A percentile compares a stretch with the other conserved stretches of the same genome.
Conservation (phyloP, 2,329 filamentous ascomycete genomes). For the Metarhizium sp. region DNA sequence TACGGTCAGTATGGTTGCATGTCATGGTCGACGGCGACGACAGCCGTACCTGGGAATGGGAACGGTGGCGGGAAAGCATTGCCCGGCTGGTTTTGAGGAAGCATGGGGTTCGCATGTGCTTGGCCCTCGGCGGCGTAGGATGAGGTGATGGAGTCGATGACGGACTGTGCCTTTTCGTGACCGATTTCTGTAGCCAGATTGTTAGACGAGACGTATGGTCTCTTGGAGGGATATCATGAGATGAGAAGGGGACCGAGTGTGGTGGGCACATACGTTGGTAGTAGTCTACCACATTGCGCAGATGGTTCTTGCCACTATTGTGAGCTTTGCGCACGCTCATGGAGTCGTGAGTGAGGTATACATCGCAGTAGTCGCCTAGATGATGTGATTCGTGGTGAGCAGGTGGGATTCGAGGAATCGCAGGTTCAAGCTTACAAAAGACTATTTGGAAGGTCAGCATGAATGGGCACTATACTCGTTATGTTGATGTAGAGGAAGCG, state of each 20-base stretch:
- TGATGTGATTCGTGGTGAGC: conserved; percentile 7
- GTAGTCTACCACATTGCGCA: conserved; percentile 96
- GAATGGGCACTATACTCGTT: conserved; percentile 3
- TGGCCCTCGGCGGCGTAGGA: conserved; percentile 95
- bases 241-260: not conserved
- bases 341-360: conserved; percentile 98
- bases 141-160: conserved; percentile 95
- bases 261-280: conserved; percentile 66
- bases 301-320: conserved; percentile 91
- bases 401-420: not conserved
- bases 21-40: conserved; percentile 5
- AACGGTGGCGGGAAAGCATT: conserved; percentile 45
- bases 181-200: conserved; percentile 65
- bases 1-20: conserved; percentile 10
- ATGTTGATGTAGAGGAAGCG: not conserved
- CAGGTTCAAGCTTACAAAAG: conserved; percentile 15
- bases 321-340: conserved; percentile 99
- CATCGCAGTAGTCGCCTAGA: conserved; percentile 91
- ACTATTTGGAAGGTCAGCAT: conserved; percentile 26
- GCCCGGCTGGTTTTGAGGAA: conserved; percentile 58
- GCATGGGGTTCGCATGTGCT: conserved; percentile 75
- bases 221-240: not conserved
- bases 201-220: not conserved
- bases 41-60: conserved; percentile 46
- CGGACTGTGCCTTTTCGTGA: conserved; percentile 95